phyloP scores from a whole-genome alignment of 2,329 filamentous ascomycete species.

The Emergomyces africanus region DNA sequence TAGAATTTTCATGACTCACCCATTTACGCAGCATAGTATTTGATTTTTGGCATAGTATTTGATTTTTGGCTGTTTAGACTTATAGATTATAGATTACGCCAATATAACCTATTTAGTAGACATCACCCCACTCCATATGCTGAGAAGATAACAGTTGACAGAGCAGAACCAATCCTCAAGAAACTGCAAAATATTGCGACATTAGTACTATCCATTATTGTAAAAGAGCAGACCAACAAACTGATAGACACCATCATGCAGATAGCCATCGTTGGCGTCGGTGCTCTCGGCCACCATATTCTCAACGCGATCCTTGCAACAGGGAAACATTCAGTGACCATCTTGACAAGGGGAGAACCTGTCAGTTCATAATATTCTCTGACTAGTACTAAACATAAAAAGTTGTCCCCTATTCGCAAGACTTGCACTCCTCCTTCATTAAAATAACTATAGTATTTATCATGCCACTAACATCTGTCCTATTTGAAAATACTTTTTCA shows the following conservation, averaged over 20 bases:
- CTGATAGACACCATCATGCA: not conserved
- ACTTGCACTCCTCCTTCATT: not conserved
- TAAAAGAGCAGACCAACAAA: not conserved
- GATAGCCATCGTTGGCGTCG: not conserved
- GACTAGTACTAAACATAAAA: not conserved
- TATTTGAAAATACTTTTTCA: too few species aligned
- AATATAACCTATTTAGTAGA: too few species aligned
- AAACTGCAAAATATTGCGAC: not conserved
- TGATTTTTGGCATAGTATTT: too few species aligned
- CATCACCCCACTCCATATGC: too few species aligned
- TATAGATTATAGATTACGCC: too few species aligned
- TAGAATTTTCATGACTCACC: too few species aligned
- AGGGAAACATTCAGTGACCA: not conserved
- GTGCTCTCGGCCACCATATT: conserved; percentile 2
- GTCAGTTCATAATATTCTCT: not conserved
- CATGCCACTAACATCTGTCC: too few species aligned
- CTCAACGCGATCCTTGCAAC: not conserved
- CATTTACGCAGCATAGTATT: too few species aligned
- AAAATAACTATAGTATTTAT: not conserved
- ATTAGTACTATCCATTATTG: too few species aligned
- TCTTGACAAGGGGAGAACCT: conserved; percentile 1
- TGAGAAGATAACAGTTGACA: too few species aligned
- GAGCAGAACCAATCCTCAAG: not conserved
- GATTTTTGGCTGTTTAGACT: too few species aligned
- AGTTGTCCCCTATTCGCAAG: not conserved